These are phyloP conservation scores for Lodderomyces pseudojiufengensis DNA, from an alignment of 1,139 yeast genomes.

Conservation along the genomic window DNA sequence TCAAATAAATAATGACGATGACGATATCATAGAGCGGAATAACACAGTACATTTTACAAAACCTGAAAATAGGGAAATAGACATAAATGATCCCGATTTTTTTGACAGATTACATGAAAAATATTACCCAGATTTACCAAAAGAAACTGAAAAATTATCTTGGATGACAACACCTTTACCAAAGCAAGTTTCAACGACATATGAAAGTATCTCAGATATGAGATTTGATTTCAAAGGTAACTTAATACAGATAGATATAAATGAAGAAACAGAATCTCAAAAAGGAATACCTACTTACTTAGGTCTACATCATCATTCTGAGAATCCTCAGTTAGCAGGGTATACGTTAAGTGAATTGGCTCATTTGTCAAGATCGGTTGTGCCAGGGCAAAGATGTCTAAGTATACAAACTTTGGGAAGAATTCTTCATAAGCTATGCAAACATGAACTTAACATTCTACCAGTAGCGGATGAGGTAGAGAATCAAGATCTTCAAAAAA, in stretches of 20 bases:
- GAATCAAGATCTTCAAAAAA: constrained; percentile 33
- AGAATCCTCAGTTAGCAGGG: constrained; percentile 87
- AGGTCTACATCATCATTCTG: constrained; percentile 92
- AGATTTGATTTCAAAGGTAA: constrained; percentile 88
- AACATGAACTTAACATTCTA: constrained; percentile 51
- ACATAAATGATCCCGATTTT: constrained; percentile 72
- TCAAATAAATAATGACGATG: constrained; percentile 34
- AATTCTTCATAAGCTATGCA: constrained; percentile 74
- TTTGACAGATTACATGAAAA: constrained; percentile 75
- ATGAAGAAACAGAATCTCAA: constrained; percentile 30
- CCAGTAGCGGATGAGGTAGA: constrained; percentile 37
- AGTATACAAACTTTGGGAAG: constrained; percentile 88
- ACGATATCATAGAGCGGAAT: constrained; percentile 26
- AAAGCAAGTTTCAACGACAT: constrained; percentile 39
- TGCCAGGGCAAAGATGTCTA: constrained; percentile 81
- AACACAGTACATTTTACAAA: constrained; percentile 59
- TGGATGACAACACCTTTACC: constrained; percentile 82
- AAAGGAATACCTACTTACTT: constrained; percentile 46
- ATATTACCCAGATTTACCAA: constrained; percentile 86
- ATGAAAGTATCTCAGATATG: constrained; percentile 64
- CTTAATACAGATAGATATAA: constrained; percentile 42
- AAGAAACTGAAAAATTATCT: constrained; percentile 73
- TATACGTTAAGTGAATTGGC: constrained; percentile 82
- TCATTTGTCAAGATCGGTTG: constrained; percentile 72
- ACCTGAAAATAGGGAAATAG: constrained; percentile 43